Conservation (phyloP, 129 eudicot genomes). For the Pseudognaphalium luteoalbum region DNA sequence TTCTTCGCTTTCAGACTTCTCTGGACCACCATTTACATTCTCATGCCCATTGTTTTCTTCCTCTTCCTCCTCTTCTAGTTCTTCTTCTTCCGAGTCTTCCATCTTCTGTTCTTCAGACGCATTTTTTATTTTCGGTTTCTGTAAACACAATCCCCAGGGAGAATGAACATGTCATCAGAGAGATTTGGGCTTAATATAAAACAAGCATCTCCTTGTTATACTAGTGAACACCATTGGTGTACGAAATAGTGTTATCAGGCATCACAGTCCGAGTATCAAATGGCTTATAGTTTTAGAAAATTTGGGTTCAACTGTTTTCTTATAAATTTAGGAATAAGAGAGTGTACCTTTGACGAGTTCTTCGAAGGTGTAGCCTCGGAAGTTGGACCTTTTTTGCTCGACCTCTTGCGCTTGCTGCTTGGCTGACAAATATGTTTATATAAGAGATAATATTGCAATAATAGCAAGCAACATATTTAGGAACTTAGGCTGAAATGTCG, state of each 20-base stretch:
- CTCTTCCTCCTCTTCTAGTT: slow-evolving; percentile 45
- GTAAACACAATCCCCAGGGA: slow-evolving; percentile 15
- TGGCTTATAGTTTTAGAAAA: not conserved
- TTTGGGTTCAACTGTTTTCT: not conserved
- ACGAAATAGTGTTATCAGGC: slow-evolving; percentile 5
- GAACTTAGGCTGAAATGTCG: not conserved
- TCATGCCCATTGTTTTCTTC: slow-evolving; percentile 41
- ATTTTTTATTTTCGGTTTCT: slow-evolving; percentile 50
- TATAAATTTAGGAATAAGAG: not conserved
- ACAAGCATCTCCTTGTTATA: not conserved
- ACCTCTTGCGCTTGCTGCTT: slow-evolving; percentile 78
- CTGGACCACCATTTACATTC: slow-evolving; percentile 52
- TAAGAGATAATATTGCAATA: slow-evolving; percentile 12
- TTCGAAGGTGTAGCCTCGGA: slow-evolving; percentile 54
- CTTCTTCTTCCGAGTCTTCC: slow-evolving; percentile 51
- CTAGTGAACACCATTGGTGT: not conserved
- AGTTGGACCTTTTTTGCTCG: slow-evolving; percentile 38
- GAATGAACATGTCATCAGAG: not conserved
- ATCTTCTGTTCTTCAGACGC: slow-evolving; percentile 46
- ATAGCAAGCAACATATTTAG: not conserved
- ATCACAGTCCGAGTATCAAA: slow-evolving; percentile 16
- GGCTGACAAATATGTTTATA: slow-evolving; percentile 40
- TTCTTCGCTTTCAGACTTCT: slow-evolving; percentile 57
- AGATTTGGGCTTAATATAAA: slow-evolving; percentile 2
- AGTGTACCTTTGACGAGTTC: slow-evolving; percentile 69